These are phyloP conservation scores for Cutaneotrichosporon sp. DNA, from an alignment of 1,284 basidiomycete genomes.

Conservation along the genomic window DNA sequence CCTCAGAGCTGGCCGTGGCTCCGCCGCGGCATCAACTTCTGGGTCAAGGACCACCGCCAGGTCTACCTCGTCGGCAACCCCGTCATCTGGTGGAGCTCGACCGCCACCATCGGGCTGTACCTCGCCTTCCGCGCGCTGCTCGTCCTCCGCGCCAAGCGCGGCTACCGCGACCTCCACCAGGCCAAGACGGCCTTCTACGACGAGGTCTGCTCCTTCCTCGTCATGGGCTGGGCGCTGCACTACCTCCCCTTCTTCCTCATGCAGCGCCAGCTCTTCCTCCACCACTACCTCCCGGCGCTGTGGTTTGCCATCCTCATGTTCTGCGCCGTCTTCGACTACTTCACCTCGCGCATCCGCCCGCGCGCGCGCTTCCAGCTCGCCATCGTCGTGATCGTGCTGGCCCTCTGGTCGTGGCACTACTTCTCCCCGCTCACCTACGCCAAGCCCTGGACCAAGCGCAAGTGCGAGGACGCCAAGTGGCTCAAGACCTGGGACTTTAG, in stretches of 20 bases:
- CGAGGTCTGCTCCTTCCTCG: conserved; percentile 82
- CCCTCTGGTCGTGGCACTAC: conserved; percentile 74
- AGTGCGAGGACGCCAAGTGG: conserved; percentile 80
- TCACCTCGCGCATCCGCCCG: conserved; percentile 75
- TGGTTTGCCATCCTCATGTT: conserved; percentile 88
- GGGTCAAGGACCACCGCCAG: conserved; percentile 94
- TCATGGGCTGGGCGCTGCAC: conserved; percentile 90
- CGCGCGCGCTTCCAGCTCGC: conserved; percentile 77
- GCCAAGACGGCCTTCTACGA: conserved; percentile 92
- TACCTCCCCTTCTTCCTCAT: conserved; percentile 97
- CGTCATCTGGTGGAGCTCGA: conserved; percentile 85
- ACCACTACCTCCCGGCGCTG: conserved; percentile 95
- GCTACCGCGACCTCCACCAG: conserved; percentile 85
- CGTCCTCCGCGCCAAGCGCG: conserved; percentile 84
- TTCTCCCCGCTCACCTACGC: conserved; percentile 87
- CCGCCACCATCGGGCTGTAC: conserved; percentile 70
- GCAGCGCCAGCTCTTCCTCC: conserved; percentile 92
- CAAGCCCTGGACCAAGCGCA: conserved; percentile 75
- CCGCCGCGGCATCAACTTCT: conserved; percentile 91
- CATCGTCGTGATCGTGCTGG: conserved; percentile 68
- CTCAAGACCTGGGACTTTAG: conserved; percentile 94
- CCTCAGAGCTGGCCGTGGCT: conserved; percentile 87
- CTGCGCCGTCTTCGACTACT: conserved; percentile 78
- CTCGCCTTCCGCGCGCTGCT: conserved; percentile 70
- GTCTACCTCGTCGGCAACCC: conserved; percentile 96